phyloP scores from a whole-genome alignment of 805 yeast species.

The Metschnikowia koreensis region DNA sequence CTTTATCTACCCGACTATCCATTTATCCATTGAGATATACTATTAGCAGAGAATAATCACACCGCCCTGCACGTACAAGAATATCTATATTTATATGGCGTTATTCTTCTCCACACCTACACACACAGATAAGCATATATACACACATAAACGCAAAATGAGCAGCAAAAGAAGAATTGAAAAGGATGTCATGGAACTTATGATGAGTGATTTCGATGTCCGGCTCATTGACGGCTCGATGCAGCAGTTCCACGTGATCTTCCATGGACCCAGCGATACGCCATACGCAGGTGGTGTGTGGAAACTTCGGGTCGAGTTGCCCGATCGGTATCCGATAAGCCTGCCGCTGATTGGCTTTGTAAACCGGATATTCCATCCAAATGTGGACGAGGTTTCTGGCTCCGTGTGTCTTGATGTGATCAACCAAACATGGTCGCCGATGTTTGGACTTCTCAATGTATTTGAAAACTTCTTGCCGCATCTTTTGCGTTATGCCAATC shows the following conservation, averaged over 20 bases:
- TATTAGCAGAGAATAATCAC: too few species aligned
- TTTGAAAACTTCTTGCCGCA: constrained; percentile 95
- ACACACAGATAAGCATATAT: too few species aligned
- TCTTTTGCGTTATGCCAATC: constrained; percentile 84
- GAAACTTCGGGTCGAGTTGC: constrained; percentile 89
- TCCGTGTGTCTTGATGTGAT: constrained; percentile 94
- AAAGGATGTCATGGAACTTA: constrained; percentile 93
- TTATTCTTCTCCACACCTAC: too few species aligned
- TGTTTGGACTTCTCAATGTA: constrained; percentile 88
- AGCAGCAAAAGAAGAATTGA: constrained; percentile 69
- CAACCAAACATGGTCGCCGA: constrained; percentile 97
- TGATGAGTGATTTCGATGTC: constrained; percentile 93
- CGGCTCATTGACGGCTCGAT: constrained; percentile 68
- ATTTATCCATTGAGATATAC: too few species aligned
- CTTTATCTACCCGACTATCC: too few species aligned
- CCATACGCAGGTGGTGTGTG: constrained; percentile 89
- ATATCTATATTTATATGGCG: too few species aligned
- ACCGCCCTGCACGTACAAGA: too few species aligned
- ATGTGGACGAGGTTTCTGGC: constrained; percentile 87
- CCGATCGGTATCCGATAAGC: constrained; percentile 92
- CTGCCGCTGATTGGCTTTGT: constrained; percentile 94
- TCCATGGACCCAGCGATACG: constrained; percentile 77
- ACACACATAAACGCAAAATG: constrained; percentile 4
- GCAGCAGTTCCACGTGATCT: constrained; percentile 83
- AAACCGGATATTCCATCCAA: constrained; percentile 91